Conservation (phyloP, 2,329 filamentous ascomycete genomes). For the Fusarium annulatum region DNA sequence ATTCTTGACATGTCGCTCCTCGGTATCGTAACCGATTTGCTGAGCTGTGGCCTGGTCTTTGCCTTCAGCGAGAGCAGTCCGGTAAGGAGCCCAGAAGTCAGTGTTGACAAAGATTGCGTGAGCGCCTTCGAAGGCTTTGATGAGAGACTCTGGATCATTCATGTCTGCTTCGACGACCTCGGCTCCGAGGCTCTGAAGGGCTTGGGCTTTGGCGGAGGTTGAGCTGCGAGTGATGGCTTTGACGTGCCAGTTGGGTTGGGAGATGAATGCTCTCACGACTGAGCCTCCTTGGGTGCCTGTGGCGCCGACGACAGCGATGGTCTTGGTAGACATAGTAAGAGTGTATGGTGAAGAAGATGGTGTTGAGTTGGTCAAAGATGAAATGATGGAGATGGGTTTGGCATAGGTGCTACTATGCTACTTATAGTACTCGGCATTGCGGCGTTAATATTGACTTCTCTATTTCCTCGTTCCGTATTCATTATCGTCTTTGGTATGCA, state of each 20-base stretch:
- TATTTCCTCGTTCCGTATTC: neutral
- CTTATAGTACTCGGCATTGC: neutral
- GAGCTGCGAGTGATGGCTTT: conserved; percentile 59
- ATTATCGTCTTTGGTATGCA: neutral
- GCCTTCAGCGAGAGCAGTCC: conserved; percentile 50
- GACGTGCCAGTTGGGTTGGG: conserved; percentile 52
- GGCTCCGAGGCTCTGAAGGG: conserved; percentile 53
- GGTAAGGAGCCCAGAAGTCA: conserved; percentile 62
- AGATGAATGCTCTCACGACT: conserved; percentile 57
- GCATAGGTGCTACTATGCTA: rapidly evolving
- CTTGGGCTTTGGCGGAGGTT: conserved; percentile 52
- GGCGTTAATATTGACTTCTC: rapidly evolving
- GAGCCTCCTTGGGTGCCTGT: conserved; percentile 62
- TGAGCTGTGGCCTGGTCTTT: conserved; percentile 50
- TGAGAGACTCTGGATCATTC: conserved; percentile 52
- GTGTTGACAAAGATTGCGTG: conserved; percentile 64
- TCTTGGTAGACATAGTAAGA: conserved; percentile 35
- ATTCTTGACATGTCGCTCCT: conserved; percentile 63
- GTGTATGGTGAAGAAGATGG: rapidly evolving
- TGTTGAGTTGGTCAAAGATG: rapidly evolving
- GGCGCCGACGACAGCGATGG: conserved; percentile 58
- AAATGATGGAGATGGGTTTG: rapidly evolving
- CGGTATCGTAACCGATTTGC: conserved; percentile 56
- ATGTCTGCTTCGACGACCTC: conserved; percentile 59
- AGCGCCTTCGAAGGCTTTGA: conserved; percentile 54